Conservation (phyloP, 2,329 filamentous ascomycete species). For the Colletotrichum viniferum region DNA sequence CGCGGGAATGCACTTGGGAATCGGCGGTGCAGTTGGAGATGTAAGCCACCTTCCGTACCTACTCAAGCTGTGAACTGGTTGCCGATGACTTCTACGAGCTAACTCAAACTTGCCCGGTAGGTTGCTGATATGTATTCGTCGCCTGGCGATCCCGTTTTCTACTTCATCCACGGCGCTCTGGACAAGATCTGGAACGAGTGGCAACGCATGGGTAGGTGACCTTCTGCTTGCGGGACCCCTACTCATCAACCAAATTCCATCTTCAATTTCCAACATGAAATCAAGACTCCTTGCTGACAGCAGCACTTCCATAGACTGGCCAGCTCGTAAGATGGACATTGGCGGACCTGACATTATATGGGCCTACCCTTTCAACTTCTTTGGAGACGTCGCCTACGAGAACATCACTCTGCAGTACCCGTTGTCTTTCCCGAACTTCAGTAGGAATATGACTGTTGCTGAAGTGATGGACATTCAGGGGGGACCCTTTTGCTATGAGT, state of each 20-base stretch:
- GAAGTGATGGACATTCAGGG: not conserved
- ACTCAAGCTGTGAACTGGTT: no score
- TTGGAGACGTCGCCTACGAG: conserved; percentile 32
- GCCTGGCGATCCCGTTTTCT: conserved; percentile 37
- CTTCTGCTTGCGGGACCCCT: fast-evolving
- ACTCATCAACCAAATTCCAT: fast-evolving
- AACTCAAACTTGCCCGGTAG: not conserved
- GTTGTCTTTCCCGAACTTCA: not conserved
- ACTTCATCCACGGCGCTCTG: conserved; percentile 30
- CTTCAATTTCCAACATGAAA: fast-evolving
- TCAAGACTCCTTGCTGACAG: not conserved
- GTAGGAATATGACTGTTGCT: not conserved
- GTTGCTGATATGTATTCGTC: conserved; percentile 5
- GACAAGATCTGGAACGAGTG: conserved; percentile 30
- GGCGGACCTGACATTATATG: conserved; percentile 35
- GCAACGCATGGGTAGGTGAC: conserved; percentile 16
- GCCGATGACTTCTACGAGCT: not conserved
- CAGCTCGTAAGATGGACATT: conserved; percentile 30
- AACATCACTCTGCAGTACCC: conserved; percentile 34
- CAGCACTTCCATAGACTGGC: conserved; percentile 25
- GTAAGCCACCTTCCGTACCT: not conserved
- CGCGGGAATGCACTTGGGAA: not conserved
- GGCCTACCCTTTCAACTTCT: conserved; percentile 36
- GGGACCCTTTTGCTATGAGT: not conserved
- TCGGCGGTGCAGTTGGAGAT: not conserved